These are phyloP conservation scores for Nicotiana rustica DNA, from an alignment of 305 asterid genomes.

Conservation along the genomic window DNA sequence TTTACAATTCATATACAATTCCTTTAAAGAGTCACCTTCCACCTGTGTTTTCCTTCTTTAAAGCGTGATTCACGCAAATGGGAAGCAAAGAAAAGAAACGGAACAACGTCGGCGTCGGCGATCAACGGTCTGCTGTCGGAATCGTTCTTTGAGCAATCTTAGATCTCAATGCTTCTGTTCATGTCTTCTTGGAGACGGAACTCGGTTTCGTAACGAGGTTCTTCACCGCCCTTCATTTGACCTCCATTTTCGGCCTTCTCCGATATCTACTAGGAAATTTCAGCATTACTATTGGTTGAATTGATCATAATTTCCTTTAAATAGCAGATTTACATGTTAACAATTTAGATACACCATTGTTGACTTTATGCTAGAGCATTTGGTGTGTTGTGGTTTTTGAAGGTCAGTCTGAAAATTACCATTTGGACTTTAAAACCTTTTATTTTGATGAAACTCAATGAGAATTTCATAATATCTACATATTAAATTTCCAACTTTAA, in stretches of 20 bases:
- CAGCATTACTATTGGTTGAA: neutral
- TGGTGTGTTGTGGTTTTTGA: neutral
- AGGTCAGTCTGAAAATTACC: neutral
- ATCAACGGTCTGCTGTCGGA: constrained; percentile 72
- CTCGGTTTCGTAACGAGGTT: constrained; percentile 70
- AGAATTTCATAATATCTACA: too few species aligned
- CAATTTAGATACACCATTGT: neutral
- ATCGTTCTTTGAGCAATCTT: constrained; percentile 76
- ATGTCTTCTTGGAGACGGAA: constrained; percentile 85
- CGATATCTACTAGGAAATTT: neutral
- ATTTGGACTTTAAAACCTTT: neutral
- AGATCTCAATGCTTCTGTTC: constrained; percentile 88
- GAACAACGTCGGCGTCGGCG: constrained; percentile 75
- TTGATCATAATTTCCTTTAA: neutral
- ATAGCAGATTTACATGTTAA: neutral
- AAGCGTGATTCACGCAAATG: too few species aligned
- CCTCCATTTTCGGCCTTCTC: constrained; percentile 55
- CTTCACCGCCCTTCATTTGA: constrained; percentile 64
- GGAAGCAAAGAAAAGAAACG: constrained; percentile 24
- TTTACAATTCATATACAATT: too few species aligned
- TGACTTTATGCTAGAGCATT: constrained; percentile 26
- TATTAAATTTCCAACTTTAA: too few species aligned
- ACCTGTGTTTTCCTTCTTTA: too few species aligned
- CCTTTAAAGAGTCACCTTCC: too few species aligned
- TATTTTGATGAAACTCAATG: too few species aligned